Conservation (phyloP, 2,329 filamentous ascomycete species). For the Pseudogymnoascus sp. region DNA sequence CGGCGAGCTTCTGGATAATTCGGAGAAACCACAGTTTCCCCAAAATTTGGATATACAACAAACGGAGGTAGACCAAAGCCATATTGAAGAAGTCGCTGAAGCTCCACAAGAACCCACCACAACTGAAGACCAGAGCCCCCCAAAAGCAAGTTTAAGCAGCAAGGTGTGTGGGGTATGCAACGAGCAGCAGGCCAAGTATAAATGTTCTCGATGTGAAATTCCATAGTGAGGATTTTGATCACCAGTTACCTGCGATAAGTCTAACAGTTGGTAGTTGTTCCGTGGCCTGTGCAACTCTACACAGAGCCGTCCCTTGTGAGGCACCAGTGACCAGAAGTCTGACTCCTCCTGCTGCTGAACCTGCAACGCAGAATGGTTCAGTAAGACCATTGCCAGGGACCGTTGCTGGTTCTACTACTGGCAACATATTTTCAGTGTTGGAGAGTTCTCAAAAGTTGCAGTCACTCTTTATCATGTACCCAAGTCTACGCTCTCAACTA, state of each 20-base stretch:
- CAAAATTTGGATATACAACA: not conserved
- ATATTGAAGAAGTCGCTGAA: not conserved
- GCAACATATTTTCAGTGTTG: constrained; percentile 43
- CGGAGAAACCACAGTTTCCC: not conserved
- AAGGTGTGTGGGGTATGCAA: constrained; percentile 49
- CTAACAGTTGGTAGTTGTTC: constrained; percentile 41
- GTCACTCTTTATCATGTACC: constrained; percentile 45
- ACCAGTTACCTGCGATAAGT: constrained; percentile 1
- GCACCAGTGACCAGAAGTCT: constrained; percentile 16
- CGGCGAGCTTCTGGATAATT: not conserved
- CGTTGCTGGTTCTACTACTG: constrained; percentile 17
- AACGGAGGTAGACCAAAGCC: not conserved
- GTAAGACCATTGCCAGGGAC: constrained; percentile 17
- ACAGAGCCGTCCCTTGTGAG: constrained; percentile 32
- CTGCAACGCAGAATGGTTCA: not conserved
- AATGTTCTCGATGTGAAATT: constrained; percentile 49
- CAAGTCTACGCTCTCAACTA: constrained; percentile 39
- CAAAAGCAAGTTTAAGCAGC: constrained; percentile 15
- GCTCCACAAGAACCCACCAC: not conserved
- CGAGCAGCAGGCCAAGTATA: constrained; percentile 47
- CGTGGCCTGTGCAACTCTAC: constrained; percentile 45
- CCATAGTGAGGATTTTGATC: constrained; percentile 43
- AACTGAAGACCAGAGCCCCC: not conserved
- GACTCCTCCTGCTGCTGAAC: not conserved
- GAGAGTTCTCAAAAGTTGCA: constrained; percentile 42